Conservation (phyloP, 1,284 basidiomycete genomes). For the Hypsizygus ulmarius region DNA sequence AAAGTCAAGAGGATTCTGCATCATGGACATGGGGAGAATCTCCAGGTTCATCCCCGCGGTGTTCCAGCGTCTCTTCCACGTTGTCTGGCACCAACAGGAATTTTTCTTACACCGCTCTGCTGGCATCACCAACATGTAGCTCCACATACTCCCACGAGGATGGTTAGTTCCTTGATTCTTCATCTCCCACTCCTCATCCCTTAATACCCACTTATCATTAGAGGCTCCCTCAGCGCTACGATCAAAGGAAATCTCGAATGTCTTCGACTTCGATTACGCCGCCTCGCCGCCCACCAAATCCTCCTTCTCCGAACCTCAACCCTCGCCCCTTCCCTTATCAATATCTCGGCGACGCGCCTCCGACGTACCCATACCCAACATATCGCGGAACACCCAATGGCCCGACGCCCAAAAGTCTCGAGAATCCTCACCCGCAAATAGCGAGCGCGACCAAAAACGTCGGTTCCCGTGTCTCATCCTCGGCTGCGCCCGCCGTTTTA, state of each 20-base stretch:
- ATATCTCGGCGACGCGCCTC: conserved; percentile 9
- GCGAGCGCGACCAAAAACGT: conserved; percentile 32
- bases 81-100: not conserved
- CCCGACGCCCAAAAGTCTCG: conserved; percentile 22
- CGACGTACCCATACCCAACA: conserved; percentile 14
- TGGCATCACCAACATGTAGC: conserved; percentile 9
- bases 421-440: conserved; percentile 27
- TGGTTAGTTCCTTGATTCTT: conserved; percentile 15
- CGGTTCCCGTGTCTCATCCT: conserved; percentile 45
- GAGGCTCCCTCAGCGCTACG: conserved; percentile 30
- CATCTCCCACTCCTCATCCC: not conserved
- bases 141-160: conserved; percentile 11
- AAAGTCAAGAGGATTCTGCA: not conserved
- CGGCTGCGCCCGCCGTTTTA: conserved; percentile 45
- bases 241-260: conserved; percentile 28
- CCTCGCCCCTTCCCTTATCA: conserved; percentile 6
- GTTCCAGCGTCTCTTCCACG: not conserved
- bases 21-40: conserved; percentile 12
- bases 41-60: not conserved
- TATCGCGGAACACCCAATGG: conserved; percentile 17
- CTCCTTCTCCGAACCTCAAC: not conserved
- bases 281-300: conserved; percentile 20
- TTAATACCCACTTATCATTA: conserved; percentile 9
- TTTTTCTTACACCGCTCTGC: conserved; percentile 1
- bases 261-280: conserved; percentile 32